Conservation (phyloP, 768 basidiomycete genomes). For the Leccinum pellstonianum region DNA sequence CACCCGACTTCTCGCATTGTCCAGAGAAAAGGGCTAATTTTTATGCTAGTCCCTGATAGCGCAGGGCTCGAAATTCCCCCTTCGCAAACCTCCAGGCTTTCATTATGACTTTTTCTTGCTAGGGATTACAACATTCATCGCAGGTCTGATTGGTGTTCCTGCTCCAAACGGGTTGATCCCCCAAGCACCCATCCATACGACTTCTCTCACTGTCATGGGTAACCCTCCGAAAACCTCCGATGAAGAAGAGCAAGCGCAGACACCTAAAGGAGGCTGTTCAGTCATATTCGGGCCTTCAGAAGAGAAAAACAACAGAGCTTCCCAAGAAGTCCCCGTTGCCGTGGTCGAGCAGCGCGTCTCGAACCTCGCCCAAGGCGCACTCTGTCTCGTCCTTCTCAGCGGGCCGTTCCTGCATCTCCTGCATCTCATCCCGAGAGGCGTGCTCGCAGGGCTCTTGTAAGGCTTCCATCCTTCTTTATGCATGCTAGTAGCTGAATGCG, state of each 20-base stretch:
- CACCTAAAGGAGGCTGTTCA: neutral
- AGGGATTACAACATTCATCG: constrained; percentile 86
- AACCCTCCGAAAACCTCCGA: constrained; percentile 38
- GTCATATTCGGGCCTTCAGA: constrained; percentile 11
- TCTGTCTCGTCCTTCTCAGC: constrained; percentile 77
- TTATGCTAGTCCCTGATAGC: constrained; percentile 78
- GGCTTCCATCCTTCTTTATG: constrained; percentile 16
- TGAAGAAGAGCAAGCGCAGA: constrained; percentile 31
- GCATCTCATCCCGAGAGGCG: constrained; percentile 76
- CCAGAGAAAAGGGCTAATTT: neutral
- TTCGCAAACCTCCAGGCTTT: constrained; percentile 87
- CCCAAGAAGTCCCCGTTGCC: constrained; percentile 56
- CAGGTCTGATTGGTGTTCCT: constrained; percentile 81
- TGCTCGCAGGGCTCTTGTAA: constrained; percentile 85
- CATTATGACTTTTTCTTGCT: constrained; percentile 90
- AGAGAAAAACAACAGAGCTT: constrained; percentile 21
- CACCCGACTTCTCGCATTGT: neutral
- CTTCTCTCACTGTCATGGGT: constrained; percentile 73
- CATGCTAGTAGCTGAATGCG: neutral
- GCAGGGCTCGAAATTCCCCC: constrained; percentile 83
- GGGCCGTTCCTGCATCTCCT: constrained; percentile 82
- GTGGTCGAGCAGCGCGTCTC: constrained; percentile 95
- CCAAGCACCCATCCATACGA: constrained; percentile 92
- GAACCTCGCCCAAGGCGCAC: constrained; percentile 79
- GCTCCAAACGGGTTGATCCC: constrained; percentile 86